Evolutionary conservation across 331 rosid genomes (phyloP).

Genomic region (Malus hybrid): DNA sequence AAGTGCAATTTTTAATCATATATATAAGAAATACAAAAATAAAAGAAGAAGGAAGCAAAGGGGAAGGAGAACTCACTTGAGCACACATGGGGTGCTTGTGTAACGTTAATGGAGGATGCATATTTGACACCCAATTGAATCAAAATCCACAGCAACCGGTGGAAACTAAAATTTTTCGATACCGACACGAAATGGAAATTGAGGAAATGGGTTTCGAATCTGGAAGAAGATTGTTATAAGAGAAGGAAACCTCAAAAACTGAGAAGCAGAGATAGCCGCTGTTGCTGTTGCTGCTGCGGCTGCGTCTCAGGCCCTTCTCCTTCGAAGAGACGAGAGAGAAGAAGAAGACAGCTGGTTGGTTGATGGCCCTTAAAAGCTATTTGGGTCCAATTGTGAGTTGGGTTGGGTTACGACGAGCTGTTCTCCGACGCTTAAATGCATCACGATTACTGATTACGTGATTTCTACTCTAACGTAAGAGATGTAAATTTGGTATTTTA

Average conservation of each 20-base stretch:
- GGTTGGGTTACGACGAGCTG: too few species aligned
- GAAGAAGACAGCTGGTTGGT: too few species aligned
- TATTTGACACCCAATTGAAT: constrained; percentile 5
- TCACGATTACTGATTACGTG: too few species aligned
- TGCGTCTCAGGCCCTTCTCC: too few species aligned
- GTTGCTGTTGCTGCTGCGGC: too few species aligned
- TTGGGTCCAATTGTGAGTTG: too few species aligned
- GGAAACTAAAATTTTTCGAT: neutral
- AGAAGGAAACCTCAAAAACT: too few species aligned
- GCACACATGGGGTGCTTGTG: constrained; percentile 94
- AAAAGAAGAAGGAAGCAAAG: neutral
- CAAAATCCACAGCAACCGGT: constrained; percentile 15
- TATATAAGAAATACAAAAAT: neutral
- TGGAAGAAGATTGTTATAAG: neutral
- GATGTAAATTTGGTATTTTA: too few species aligned
- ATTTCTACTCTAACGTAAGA: too few species aligned
- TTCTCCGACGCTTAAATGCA: too few species aligned
- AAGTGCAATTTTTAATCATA: neutral
- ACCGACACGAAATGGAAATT: neutral
- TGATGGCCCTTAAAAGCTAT: too few species aligned
- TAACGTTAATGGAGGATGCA: constrained; percentile 92
- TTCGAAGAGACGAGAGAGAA: too few species aligned
- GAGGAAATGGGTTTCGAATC: neutral
- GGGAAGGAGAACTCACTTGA: constrained; percentile 43
- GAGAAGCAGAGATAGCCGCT: neutral